These are phyloP conservation scores for Aquilaria sinensis DNA, from an alignment of 345 rosid genomes.

Conservation along the genomic window DNA sequence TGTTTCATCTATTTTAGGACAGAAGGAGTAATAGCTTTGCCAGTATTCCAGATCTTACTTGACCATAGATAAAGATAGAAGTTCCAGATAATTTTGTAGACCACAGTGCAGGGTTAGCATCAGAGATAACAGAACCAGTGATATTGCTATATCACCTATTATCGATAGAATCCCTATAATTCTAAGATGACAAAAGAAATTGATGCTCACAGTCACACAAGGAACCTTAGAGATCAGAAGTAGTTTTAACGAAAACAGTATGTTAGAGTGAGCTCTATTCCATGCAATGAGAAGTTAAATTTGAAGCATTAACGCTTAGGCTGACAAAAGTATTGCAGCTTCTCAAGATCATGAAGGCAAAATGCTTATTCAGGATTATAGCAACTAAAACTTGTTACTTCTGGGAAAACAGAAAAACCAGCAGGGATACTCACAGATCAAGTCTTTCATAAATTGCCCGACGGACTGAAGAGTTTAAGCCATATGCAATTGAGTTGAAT, in stretches of 20 bases:
- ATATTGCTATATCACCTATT: too few relatives aligned
- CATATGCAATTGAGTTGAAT: conserved; percentile 95
- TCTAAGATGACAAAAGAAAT: too few relatives aligned
- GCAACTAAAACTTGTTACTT: background rate
- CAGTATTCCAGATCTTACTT: background rate
- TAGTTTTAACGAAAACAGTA: too few relatives aligned
- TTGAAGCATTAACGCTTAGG: background rate
- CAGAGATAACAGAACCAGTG: too few relatives aligned
- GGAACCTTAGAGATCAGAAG: too few relatives aligned
- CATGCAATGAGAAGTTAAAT: background rate
- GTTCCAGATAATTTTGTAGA: background rate
- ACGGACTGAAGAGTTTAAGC: conserved; percentile 85
- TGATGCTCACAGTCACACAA: too few relatives aligned
- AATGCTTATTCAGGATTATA: background rate
- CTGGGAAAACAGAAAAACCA: background rate
- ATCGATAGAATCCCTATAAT: too few relatives aligned
- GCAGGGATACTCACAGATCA: conserved; percentile 58
- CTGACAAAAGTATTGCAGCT: background rate
- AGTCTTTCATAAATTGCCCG: conserved; percentile 79
- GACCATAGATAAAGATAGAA: background rate
- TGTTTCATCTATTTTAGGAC: too few relatives aligned
- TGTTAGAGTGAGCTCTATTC: too few relatives aligned
- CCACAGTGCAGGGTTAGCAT: background rate
- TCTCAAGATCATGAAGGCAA: background rate
- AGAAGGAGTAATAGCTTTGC: too few relatives aligned